Percentiles rank a stretch among this genome's conserved stretches.
Conservation (phyloP, 2,329 filamentous ascomycete species). For the Venturia effusa region DNA sequence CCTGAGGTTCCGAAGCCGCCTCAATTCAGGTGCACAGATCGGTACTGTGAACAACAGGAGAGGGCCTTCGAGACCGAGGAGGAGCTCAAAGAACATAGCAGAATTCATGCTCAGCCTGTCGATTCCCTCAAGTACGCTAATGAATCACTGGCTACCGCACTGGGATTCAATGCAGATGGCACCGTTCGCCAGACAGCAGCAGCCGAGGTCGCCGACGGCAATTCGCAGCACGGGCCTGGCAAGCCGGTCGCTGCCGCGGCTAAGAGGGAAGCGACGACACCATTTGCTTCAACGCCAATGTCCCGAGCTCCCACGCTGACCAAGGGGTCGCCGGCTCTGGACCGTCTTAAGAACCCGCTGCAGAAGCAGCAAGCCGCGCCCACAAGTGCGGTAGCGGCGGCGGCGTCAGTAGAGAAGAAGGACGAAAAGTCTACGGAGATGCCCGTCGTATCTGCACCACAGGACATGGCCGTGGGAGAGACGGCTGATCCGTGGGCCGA, state of each 20-base stretch:
- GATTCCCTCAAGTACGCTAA: conserved; percentile 9
- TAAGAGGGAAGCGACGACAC: neutral
- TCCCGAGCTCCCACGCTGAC: conserved; percentile 5
- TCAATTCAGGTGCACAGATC: conserved; percentile 10
- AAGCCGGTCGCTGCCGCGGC: neutral
- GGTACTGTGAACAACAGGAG: neutral
- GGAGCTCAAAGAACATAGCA: conserved; percentile 7
- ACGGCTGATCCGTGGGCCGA: conserved; percentile 4
- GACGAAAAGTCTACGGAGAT: neutral
- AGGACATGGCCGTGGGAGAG: neutral
- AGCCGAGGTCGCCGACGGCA: neutral
- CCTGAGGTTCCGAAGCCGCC: neutral
- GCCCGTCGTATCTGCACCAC: neutral
- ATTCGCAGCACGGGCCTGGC: neutral
- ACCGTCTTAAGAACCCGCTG: neutral
- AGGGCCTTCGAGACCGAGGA: conserved; percentile 8
- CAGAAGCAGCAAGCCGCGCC: conserved; percentile 2
- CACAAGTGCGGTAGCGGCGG: neutral
- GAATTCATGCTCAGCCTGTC: neutral
- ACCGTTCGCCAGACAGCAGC: neutral
- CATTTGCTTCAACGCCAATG: conserved; percentile 8
- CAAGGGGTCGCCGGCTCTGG: conserved; percentile 6
- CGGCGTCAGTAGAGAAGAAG: neutral
- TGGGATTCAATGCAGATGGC: conserved; percentile 11
- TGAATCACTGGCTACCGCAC: conserved; percentile 1